A percentile compares a stretch with the other conserved stretches of the same genome.
These are phyloP conservation scores for Schizophyllum commune DNA, from an alignment of 1,284 basidiomycete species.

Conservation along the genomic window DNA sequence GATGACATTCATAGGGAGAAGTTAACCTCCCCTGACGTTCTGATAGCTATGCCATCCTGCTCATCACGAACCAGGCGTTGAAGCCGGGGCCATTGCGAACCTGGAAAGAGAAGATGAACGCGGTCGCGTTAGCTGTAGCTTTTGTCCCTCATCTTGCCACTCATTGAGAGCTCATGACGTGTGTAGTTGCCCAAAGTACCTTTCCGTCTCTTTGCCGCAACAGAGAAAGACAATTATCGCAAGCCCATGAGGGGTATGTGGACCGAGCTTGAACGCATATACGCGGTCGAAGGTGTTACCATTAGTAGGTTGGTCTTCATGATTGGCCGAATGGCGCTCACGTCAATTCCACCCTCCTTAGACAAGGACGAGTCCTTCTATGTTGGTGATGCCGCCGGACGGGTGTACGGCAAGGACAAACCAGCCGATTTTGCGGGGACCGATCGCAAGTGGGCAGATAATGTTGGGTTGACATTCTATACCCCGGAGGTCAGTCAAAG, in stretches of 20 bases:
- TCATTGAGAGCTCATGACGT: not conserved
- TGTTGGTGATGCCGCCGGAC: constrained; percentile 88
- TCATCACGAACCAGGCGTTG: constrained; percentile 77
- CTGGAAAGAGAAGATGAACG: constrained; percentile 73
- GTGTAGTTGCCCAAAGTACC: constrained; percentile 65
- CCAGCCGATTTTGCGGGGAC: constrained; percentile 64
- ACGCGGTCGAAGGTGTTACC: constrained; percentile 43
- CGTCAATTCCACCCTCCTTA: constrained; percentile 19
- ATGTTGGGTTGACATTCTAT: constrained; percentile 63
- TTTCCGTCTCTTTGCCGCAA: constrained; percentile 76
- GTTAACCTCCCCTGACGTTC: not conserved
- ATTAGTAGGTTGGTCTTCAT: constrained; percentile 46
- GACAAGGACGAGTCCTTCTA: constrained; percentile 68
- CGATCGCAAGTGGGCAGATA: constrained; percentile 82
- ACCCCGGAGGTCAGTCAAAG: constrained; percentile 51
- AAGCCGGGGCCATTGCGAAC: constrained; percentile 38
- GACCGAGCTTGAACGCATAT: constrained; percentile 61
- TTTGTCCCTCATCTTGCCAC: not conserved
- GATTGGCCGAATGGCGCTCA: not conserved
- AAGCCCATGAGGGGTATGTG: constrained; percentile 91
- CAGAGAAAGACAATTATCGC: constrained; percentile 67
- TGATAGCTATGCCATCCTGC: constrained; percentile 61
- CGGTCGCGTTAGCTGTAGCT: constrained; percentile 62
- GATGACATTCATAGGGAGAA: too few species aligned
- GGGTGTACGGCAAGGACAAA: constrained; percentile 26